Percentiles rank a stretch among this genome's conserved stretches.
These are phyloP conservation scores for Alternaria tenuissima DNA, from an alignment of 2,329 filamentous ascomycete genomes.

Conservation along the genomic window DNA sequence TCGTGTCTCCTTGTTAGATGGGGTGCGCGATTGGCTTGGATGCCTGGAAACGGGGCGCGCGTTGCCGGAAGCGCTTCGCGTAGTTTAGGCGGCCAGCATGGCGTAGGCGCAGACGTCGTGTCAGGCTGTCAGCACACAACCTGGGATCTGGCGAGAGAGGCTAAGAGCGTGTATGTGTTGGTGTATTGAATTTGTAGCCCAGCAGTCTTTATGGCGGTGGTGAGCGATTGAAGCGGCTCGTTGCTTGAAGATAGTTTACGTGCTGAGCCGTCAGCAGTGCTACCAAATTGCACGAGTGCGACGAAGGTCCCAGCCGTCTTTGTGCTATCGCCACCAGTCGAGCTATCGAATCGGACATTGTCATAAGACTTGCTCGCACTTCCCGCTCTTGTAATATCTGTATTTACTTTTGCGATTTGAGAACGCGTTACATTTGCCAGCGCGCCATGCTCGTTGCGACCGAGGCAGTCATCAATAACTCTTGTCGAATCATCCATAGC, in stretches of 20 bases:
- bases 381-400: constrained; percentile 13
- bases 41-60: constrained; percentile 21
- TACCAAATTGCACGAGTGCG: constrained; percentile 8
- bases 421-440: neutral
- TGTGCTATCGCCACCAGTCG: neutral
- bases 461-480: neutral
- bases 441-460: neutral
- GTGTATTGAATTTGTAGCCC: constrained; percentile 3
- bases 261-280: neutral
- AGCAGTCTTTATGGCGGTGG: neutral
- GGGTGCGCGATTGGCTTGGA: constrained; percentile 18
- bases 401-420: constrained; percentile 4
- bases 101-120: constrained; percentile 11
- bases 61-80: constrained; percentile 24
- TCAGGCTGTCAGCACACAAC: constrained; percentile 8
- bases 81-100: constrained; percentile 20
- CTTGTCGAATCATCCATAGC: neutral
- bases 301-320: constrained; percentile 7
- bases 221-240: neutral
- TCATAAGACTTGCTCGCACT: constrained; percentile 23
- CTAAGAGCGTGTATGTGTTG: constrained; percentile 12
- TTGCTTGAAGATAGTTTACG: neutral
- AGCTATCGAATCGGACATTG: constrained; percentile 9
- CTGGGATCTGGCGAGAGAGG: constrained; percentile 1
- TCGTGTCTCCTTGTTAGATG: constrained; percentile 17